phyloP scores from a whole-genome alignment of 495 filamentous ascomycete genomes.

The Amniculicola lignicola region DNA sequence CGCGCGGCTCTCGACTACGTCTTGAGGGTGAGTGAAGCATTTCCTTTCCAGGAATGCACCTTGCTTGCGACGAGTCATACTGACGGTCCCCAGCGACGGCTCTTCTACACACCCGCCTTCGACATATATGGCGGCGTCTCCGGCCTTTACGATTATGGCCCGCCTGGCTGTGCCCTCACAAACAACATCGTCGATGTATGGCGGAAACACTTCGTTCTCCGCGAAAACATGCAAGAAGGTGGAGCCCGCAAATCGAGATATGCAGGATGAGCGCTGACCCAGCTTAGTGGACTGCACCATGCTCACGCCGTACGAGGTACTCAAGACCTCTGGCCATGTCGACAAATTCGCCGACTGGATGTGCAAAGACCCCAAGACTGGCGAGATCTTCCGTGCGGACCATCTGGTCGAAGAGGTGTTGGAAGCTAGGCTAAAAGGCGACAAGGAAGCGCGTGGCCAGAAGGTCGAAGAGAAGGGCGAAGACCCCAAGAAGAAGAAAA shows the following conservation, averaged over 20 bases:
- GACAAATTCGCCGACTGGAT: slow-evolving; percentile 99
- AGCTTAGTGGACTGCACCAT: slow-evolving; percentile 42
- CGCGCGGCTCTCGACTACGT: slow-evolving; percentile 74
- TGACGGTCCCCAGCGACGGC: slow-evolving; percentile 47
- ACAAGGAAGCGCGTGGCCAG: slow-evolving; percentile 53
- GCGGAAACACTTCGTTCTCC: slow-evolving; percentile 64
- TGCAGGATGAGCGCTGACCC: slow-evolving; percentile 3
- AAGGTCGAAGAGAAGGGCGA: slow-evolving; percentile 53
- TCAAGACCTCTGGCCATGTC: slow-evolving; percentile 96
- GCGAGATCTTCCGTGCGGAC: slow-evolving; percentile 93
- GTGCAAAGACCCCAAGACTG: slow-evolving; percentile 97
- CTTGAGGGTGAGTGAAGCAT: slow-evolving; percentile 63
- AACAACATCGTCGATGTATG: slow-evolving; percentile 83
- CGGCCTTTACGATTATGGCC: slow-evolving; percentile 45
- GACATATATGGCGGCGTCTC: slow-evolving; percentile 68
- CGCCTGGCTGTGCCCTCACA: slow-evolving; percentile 45
- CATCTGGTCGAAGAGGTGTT: slow-evolving; percentile 94
- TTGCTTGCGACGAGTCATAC: slow-evolving; percentile 17
- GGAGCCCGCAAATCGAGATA: slow-evolving; percentile 9
- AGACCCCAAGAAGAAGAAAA: slow-evolving; percentile 59
- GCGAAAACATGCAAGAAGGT: slow-evolving; percentile 49
- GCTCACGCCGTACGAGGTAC: slow-evolving; percentile 70
- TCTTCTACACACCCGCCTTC: slow-evolving; percentile 86
- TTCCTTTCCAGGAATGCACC: not conserved
- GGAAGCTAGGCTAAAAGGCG: slow-evolving; percentile 69